These are phyloP conservation scores for Pythium oligandrum DNA, from an alignment of 352 stramenopile genomes.

Conservation along the genomic window DNA sequence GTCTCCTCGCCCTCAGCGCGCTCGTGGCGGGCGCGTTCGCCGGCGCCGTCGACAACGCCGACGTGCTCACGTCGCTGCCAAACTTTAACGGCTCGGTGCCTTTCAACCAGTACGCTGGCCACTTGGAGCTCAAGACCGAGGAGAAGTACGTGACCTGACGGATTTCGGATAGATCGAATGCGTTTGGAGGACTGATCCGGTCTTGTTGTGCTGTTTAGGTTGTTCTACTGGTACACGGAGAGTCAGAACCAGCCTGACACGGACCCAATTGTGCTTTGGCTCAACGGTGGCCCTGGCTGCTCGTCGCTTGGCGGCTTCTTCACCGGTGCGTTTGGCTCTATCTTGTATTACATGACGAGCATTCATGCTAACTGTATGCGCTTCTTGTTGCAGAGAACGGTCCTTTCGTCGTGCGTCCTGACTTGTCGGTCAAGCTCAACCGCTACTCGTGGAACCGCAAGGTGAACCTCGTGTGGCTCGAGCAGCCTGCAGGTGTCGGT, in stretches of 20 bases:
- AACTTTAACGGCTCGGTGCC: conserved; percentile 30
- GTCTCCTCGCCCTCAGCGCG: conserved; percentile 19
- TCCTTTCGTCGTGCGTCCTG: conserved; percentile 56
- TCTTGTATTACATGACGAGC: too few relatives aligned
- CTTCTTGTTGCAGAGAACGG: conserved; percentile 48
- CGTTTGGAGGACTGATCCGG: too few relatives aligned
- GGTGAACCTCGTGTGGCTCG: conserved; percentile 74
- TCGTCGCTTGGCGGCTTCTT: conserved; percentile 67
- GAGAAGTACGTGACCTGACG: conserved; percentile 22
- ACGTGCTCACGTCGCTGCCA: conserved; percentile 46
- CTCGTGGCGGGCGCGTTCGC: conserved; percentile 14
- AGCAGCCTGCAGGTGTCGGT: conserved; percentile 67
- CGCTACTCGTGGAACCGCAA: conserved; percentile 77
- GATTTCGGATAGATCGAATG: too few relatives aligned
- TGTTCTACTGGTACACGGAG: conserved; percentile 84
- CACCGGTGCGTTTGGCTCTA: conserved; percentile 13
- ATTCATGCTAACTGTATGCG: not conserved
- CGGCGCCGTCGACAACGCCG: conserved; percentile 27
- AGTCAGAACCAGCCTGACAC: conserved; percentile 44
- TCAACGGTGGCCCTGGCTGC: conserved; percentile 76
- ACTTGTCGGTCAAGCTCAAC: conserved; percentile 57
- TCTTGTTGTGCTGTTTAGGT: conserved; percentile 1
- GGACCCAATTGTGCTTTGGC: conserved; percentile 77
- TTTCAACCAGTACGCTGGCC: conserved; percentile 74
- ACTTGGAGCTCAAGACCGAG: conserved; percentile 40